Evolutionary conservation across 106 monocot species (phyloP).

Genomic region (Posidonia australis): DNA sequence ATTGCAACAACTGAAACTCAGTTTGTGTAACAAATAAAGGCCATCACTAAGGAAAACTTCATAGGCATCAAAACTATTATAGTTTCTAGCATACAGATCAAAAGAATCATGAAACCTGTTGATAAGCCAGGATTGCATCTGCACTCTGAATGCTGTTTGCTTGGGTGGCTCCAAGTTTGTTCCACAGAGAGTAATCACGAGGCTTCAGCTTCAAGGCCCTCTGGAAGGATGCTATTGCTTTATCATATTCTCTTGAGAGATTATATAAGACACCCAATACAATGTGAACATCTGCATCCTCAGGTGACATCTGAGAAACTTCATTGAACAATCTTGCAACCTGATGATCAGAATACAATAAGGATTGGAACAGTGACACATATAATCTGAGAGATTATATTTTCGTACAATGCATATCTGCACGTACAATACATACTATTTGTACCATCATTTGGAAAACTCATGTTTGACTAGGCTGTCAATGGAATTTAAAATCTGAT

Average conservation of each 20-base stretch:
- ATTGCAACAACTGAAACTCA: too few species aligned
- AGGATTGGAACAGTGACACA: not conserved
- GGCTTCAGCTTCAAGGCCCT: slow-evolving; percentile 84
- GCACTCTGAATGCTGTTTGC: slow-evolving; percentile 92
- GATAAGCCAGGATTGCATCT: slow-evolving; percentile 92
- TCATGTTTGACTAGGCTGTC: too few species aligned
- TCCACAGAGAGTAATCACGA: slow-evolving; percentile 96
- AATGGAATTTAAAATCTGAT: too few species aligned
- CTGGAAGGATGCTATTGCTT: slow-evolving; percentile 60
- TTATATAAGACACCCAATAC: slow-evolving; percentile 95
- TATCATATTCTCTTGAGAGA: slow-evolving; percentile 93
- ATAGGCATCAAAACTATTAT: too few species aligned
- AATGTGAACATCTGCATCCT: slow-evolving; percentile 94
- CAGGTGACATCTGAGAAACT: slow-evolving; percentile 88
- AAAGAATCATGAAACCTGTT: slow-evolving; percentile 47
- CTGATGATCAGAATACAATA: slow-evolving; percentile 24
- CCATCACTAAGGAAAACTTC: too few species aligned
- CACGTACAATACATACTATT: too few species aligned
- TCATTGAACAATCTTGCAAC: slow-evolving; percentile 83
- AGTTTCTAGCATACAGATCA: not conserved
- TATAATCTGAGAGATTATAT: not conserved
- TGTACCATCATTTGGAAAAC: too few species aligned
- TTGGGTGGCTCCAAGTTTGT: slow-evolving; percentile 98
- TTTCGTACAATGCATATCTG: too few species aligned
- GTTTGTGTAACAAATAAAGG: too few species aligned